Percentiles rank a stretch among this genome's conserved stretches.
Conservation (phyloP, 768 basidiomycete species). For the Naganishia onofrii region DNA sequence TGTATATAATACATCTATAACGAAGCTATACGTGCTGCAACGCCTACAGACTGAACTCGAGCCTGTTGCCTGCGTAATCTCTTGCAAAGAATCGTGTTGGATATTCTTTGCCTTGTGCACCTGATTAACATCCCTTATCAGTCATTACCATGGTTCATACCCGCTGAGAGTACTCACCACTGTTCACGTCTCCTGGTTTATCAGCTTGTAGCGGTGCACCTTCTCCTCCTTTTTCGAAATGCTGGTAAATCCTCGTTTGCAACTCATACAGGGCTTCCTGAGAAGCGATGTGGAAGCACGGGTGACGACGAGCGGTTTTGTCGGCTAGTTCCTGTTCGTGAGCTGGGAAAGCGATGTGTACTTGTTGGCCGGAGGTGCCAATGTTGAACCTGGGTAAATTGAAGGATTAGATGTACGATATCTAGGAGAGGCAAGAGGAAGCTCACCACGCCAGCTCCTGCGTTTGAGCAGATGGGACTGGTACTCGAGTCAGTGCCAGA, state of each 20-base stretch:
- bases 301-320: constrained; percentile 35
- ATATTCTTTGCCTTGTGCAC: constrained; percentile 43
- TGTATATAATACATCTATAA: background rate
- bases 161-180: constrained; percentile 34
- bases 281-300: constrained; percentile 42
- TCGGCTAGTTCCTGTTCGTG: constrained; percentile 21
- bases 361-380: constrained; percentile 27
- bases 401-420: background rate
- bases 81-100: constrained; percentile 48
- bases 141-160: background rate
- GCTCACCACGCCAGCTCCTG: constrained; percentile 43
- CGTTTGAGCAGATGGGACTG: constrained; percentile 41
- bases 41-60: constrained; percentile 41
- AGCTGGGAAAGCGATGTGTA: constrained; percentile 31
- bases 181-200: constrained; percentile 43
- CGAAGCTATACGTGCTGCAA: background rate
- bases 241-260: constrained; percentile 45
- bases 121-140: background rate
- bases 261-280: constrained; percentile 36
- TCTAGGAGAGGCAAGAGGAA: background rate
- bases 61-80: constrained; percentile 47
- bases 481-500: constrained; percentile 42
- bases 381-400: constrained; percentile 29
- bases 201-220: constrained; percentile 40
- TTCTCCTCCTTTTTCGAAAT: constrained; percentile 32